Evolutionary conservation across 2,329 filamentous ascomycete genomes (phyloP).

Genomic region (Paracorniculantispora psalliotae): DNA sequence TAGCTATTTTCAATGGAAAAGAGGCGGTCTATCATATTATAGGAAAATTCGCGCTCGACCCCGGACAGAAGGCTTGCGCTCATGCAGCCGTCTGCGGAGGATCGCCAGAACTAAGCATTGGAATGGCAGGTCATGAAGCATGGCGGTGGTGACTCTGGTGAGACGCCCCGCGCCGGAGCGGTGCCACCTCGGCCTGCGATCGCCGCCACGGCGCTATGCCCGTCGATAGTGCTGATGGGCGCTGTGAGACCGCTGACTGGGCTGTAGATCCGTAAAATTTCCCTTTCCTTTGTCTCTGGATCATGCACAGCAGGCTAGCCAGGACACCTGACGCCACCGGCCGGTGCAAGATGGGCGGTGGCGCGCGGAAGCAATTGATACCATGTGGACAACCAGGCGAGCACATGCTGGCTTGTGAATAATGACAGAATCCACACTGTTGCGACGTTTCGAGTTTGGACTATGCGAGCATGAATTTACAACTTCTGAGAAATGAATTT

Average conservation of each 20-base stretch:
- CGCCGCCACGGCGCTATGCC: not conserved
- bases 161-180: not conserved
- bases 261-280: not conserved
- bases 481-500: not conserved
- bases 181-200: not conserved
- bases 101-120: not conserved
- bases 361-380: too few species aligned
- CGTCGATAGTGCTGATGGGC: not conserved
- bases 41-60: not conserved
- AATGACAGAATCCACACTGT: not conserved
- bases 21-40: not conserved
- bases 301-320: not conserved
- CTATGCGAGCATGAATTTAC: not conserved
- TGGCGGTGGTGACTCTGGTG: not conserved
- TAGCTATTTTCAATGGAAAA: not conserved
- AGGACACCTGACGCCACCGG: too few species aligned
- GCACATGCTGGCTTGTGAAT: too few species aligned
- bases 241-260: not conserved
- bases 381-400: not conserved
- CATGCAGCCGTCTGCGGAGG: not conserved
- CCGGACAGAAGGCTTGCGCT: not conserved
- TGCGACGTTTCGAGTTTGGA: not conserved
- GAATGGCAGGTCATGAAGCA: not conserved
- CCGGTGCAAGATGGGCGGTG: not conserved
- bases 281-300: not conserved